Percentiles rank a stretch among this genome's conserved stretches.
Conservation (phyloP, 1,284 basidiomycete species). For the Phylloboletellus chloephorus region DNA sequence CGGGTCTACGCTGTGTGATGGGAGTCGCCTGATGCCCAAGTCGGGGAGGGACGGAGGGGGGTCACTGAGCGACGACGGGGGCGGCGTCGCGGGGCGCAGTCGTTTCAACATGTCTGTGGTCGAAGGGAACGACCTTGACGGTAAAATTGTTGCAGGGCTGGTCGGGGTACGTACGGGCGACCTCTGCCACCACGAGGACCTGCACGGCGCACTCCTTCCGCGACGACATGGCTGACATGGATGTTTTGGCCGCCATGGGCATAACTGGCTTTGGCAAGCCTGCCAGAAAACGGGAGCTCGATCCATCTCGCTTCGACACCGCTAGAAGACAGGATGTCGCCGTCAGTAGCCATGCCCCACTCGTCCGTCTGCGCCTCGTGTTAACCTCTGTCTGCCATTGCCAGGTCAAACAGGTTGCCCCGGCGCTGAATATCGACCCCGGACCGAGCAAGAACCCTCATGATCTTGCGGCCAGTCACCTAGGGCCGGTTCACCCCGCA, state of each 20-base stretch:
- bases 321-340: constrained; percentile 54
- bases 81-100: constrained; percentile 51
- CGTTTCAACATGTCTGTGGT: constrained; percentile 59
- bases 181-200: constrained; percentile 18
- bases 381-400: constrained; percentile 14
- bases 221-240: constrained; percentile 50
- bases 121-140: constrained; percentile 3
- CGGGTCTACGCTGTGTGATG: constrained; percentile 23
- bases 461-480: constrained; percentile 6
- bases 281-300: constrained; percentile 56
- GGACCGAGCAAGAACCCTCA: constrained; percentile 13
- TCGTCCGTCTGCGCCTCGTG: constrained; percentile 17
- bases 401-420: constrained; percentile 12
- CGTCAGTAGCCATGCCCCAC: constrained; percentile 12
- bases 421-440: constrained; percentile 11
- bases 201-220: neutral
- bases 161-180: constrained; percentile 18
- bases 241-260: constrained; percentile 74
- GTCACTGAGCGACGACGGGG: constrained; percentile 39
- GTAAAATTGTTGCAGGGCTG: constrained; percentile 14
- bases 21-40: constrained; percentile 20
- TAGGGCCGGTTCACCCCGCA: constrained; percentile 5
- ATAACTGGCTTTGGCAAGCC: constrained; percentile 75
- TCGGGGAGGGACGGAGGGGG: constrained; percentile 27
- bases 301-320: constrained; percentile 69